Evolutionary conservation across 345 rosid genomes (phyloP).

Genomic region (Atalantia buxifolia): DNA sequence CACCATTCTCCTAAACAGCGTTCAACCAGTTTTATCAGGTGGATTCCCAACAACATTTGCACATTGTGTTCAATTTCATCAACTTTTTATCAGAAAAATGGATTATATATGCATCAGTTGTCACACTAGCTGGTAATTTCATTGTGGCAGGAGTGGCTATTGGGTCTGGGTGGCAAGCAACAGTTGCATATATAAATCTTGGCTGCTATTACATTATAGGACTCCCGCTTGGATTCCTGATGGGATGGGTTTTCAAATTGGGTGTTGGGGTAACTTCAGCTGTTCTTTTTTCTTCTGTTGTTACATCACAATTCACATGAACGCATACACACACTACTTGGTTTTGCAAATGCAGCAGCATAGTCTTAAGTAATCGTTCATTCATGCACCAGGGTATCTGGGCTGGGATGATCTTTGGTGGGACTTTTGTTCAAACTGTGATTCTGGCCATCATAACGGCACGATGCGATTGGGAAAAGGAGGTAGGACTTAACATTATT

Average conservation of each 20-base stretch:
- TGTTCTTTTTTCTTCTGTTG: background rate
- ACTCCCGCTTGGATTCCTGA: slow-evolving; percentile 60
- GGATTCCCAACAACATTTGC: background rate
- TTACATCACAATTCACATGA: too few relatives aligned
- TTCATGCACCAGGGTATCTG: slow-evolving; percentile 50
- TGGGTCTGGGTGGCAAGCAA: slow-evolving; percentile 84
- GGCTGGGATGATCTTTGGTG: slow-evolving; percentile 78
- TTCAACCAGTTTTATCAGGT: slow-evolving; percentile 55
- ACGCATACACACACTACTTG: too few relatives aligned
- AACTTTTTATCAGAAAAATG: too few relatives aligned
- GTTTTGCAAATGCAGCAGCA: too few relatives aligned
- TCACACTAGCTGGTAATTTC: background rate
- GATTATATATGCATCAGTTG: background rate
- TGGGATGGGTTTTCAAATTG: slow-evolving; percentile 62
- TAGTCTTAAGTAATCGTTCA: background rate
- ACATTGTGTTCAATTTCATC: background rate
- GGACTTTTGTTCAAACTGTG: slow-evolving; percentile 54
- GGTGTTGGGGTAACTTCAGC: slow-evolving; percentile 46
- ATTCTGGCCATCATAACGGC: slow-evolving; percentile 46
- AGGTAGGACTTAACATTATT: slow-evolving; percentile 29
- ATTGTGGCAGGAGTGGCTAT: slow-evolving; percentile 64
- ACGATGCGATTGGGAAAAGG: slow-evolving; percentile 52
- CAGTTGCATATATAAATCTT: slow-evolving; percentile 64
- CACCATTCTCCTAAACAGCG: slow-evolving; percentile 44
- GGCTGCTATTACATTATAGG: slow-evolving; percentile 72